These are phyloP conservation scores for Phytophthora meadii DNA, from an alignment of 352 stramenopile genomes.

Conservation along the genomic window DNA sequence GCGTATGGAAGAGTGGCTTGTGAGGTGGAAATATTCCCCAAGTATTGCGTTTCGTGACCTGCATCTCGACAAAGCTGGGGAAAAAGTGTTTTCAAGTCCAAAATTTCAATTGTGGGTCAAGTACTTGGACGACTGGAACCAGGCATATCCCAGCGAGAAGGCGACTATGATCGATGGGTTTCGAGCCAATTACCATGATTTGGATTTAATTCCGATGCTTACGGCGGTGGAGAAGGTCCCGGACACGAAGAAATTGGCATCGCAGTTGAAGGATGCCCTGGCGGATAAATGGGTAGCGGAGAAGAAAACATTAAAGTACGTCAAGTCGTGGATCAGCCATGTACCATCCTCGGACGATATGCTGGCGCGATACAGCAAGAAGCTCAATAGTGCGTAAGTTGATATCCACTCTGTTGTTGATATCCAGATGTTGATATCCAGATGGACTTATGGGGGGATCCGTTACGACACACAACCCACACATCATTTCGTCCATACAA, in stretches of 20 bases:
- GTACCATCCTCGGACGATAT: neutral
- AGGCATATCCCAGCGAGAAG: neutral
- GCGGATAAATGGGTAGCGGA: neutral
- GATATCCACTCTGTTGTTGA: no score
- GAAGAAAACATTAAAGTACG: neutral
- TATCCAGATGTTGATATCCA: no score
- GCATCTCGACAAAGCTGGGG: neutral
- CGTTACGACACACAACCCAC: neutral
- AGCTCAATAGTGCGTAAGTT: neutral
- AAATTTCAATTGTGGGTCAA: neutral
- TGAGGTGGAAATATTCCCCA: no score
- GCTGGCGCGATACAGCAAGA: neutral
- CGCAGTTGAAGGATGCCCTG: neutral
- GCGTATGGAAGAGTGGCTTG: no score
- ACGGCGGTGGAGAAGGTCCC: neutral
- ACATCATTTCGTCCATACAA: slow-evolving; percentile 15
- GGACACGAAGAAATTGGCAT: neutral
- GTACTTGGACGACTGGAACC: neutral
- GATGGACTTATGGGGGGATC: neutral
- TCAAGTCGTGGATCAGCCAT: neutral
- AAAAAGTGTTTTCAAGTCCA: neutral
- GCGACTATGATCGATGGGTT: neutral
- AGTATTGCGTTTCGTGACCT: neutral
- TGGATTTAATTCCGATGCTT: neutral
- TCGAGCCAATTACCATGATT: neutral